These are phyloP conservation scores for Petasospora rhodanensis DNA, from an alignment of 1,139 yeast species.

Conservation along the genomic window DNA sequence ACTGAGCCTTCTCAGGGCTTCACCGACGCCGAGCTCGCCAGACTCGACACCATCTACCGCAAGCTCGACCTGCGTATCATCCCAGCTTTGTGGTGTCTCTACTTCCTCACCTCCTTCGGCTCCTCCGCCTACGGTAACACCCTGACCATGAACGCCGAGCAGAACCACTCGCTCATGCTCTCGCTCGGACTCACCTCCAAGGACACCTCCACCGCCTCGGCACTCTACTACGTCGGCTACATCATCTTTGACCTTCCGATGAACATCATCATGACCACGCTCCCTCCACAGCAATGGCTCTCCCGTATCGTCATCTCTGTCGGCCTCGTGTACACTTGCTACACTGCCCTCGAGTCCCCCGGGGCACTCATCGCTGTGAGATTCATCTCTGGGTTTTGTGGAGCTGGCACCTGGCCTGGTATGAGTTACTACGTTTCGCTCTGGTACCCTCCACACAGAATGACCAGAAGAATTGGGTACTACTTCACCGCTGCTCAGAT, in stretches of 20 bases:
- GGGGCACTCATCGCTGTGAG: conserved; percentile 68
- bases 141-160: conserved; percentile 68
- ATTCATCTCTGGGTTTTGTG: conserved; percentile 72
- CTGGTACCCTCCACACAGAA: conserved; percentile 82
- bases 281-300: conserved; percentile 83
- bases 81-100: conserved; percentile 79
- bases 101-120: conserved; percentile 78
- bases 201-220: conserved; percentile 71
- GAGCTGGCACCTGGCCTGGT: conserved; percentile 96
- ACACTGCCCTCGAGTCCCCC: conserved; percentile 49
- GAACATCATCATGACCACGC: conserved; percentile 79
- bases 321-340: conserved; percentile 74
- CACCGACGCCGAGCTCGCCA: conserved; percentile 28
- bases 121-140: conserved; percentile 74
- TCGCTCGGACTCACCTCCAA: conserved; percentile 48
- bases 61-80: conserved; percentile 68
- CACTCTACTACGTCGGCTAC: conserved; percentile 77
- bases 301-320: conserved; percentile 73
- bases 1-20: conserved; percentile 7
- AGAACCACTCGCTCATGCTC: conserved; percentile 59
- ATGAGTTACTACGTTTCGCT: conserved; percentile 77
- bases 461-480: conserved; percentile 78
- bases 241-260: conserved; percentile 84
- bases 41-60: conserved; percentile 57
- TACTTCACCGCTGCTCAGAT: conserved; percentile 90